These are phyloP conservation scores for Talaromyces amestolkiae DNA, from an alignment of 2,329 filamentous ascomycete species.

Conservation along the genomic window DNA sequence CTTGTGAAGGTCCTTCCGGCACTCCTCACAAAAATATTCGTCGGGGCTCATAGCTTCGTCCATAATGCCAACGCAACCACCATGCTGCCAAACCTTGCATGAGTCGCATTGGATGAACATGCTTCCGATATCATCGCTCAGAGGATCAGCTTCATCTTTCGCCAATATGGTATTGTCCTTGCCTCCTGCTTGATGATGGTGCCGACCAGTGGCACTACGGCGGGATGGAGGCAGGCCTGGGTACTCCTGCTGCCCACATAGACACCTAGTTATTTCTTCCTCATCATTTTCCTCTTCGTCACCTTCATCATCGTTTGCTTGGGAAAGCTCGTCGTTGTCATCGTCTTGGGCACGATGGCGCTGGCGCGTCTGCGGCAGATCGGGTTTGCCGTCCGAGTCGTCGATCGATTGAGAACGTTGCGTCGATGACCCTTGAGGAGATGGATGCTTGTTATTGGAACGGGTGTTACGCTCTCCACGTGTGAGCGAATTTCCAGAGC, in stretches of 20 bases:
- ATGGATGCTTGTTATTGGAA: constrained; percentile 68
- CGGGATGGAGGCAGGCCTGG: constrained; percentile 70
- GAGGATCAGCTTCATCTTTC: constrained; percentile 57
- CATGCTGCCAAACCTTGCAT: constrained; percentile 98
- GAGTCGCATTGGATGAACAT: constrained; percentile 98
- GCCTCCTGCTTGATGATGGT: constrained; percentile 49
- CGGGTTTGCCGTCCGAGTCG: constrained; percentile 56
- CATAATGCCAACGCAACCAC: constrained; percentile 94
- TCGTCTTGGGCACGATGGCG: constrained; percentile 73
- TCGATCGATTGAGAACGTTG: constrained; percentile 53
- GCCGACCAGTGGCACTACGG: constrained; percentile 53
- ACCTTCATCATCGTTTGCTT: constrained; percentile 55
- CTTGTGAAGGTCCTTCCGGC: constrained; percentile 85
- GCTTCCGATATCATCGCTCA: constrained; percentile 83
- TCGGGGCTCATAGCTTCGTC: constrained; percentile 90
- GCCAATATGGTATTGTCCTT: constrained; percentile 61
- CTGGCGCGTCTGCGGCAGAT: constrained; percentile 69
- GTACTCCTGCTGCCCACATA: constrained; percentile 93
- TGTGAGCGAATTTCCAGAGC: constrained; percentile 66
- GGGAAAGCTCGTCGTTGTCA: constrained; percentile 56
- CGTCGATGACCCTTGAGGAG: constrained; percentile 72
- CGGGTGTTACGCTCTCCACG: constrained; percentile 73
- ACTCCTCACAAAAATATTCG: constrained; percentile 97
- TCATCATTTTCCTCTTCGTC: constrained; percentile 63
- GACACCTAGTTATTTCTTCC: constrained; percentile 91